phyloP scores from a whole-genome alignment of 345 rosid species.

The Isatis tinctoria region DNA sequence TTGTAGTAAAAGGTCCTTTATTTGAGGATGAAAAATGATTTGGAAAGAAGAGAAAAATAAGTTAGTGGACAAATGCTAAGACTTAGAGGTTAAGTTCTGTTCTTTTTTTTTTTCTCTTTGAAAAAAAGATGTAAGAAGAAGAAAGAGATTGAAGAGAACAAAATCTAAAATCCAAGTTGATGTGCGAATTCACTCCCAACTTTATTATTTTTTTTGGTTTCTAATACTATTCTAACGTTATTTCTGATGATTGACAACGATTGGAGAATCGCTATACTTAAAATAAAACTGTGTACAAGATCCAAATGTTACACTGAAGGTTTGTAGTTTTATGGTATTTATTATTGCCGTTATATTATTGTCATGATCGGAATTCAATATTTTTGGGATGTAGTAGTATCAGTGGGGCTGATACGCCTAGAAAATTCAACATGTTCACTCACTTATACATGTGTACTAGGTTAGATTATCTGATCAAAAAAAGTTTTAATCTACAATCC shows the following conservation, averaged over 20 bases:
- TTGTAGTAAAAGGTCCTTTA: conserved; percentile 18
- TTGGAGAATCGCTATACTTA: conserved; percentile 7
- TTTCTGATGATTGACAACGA: conserved; percentile 15
- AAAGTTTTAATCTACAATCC: not conserved
- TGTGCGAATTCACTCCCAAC: conserved; percentile 4
- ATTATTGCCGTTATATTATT: not conserved
- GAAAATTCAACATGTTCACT: not conserved
- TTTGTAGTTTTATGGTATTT: not conserved
- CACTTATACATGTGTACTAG: not conserved
- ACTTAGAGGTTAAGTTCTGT: conserved; percentile 45
- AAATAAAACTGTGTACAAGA: not conserved
- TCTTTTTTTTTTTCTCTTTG: not conserved
- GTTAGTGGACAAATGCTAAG: conserved; percentile 32
- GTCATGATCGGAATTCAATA: not conserved
- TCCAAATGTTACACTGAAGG: conserved; percentile 2
- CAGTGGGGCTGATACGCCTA: not conserved
- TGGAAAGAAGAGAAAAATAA: conserved; percentile 15
- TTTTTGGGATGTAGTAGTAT: not conserved
- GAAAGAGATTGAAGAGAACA: conserved; percentile 27
- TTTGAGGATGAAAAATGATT: conserved; percentile 23
- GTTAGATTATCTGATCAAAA: not conserved
- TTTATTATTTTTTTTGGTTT: conserved; percentile 15
- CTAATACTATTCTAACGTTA: conserved; percentile 29
- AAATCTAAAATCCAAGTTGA: conserved; percentile 31
- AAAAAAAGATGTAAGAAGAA: not conserved